Evolutionary conservation across 164 flowering plant species (phyloP), one percentile per base, ranked within the genome.

Genomic region (Magnolia officinalis): DNA sequence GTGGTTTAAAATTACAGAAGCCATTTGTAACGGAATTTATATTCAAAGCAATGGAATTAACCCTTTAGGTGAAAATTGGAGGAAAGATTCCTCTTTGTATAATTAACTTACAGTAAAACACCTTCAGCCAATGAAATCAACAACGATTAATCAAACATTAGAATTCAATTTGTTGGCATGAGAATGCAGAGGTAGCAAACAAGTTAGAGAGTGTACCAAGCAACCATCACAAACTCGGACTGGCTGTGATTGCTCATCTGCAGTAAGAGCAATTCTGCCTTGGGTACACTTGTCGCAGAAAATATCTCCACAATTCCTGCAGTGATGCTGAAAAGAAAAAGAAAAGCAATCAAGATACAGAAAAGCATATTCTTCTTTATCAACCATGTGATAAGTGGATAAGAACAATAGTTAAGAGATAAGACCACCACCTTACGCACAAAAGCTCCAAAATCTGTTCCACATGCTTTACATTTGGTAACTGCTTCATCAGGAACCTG

Each of bases 401-500:
- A 13, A 7, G 1, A 23, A 23, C 1, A 65, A 37, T 4, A 18
- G 29, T 55, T 4, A 68, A 18, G 19, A 9, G n/a, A 11, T 8
- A 55, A 58, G 67, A 52, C 50, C 10, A 4, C 2, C n/a, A 90
- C 99, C 94, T 74, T 90, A 0, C 99, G 91, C 61, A 87, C 82
- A 86, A 96, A 96, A 77, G 99, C 91, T 67, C 87, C 84, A 86
- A 96, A 96, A 78, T 92, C 96, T 23, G 91, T 70, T 50, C 92
- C 94, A 78, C 99, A 96, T 45, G 86, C 79, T 63, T 91, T 91
- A 77, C 99, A 96, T 81, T 91, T 94, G 63, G 90, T 72, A 71
- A 88, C 92, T 37, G 96, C 99, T 86, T 94, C 98, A 87, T 94
- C 99, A 67, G 98, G 99, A 69, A 96, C 95, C 99, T 95, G 55